Percentiles rank a stretch among this genome's conserved stretches.
These are phyloP conservation scores for Thymus mandschuricus DNA, from an alignment of 257 asterid genomes.

Conservation along the genomic window DNA sequence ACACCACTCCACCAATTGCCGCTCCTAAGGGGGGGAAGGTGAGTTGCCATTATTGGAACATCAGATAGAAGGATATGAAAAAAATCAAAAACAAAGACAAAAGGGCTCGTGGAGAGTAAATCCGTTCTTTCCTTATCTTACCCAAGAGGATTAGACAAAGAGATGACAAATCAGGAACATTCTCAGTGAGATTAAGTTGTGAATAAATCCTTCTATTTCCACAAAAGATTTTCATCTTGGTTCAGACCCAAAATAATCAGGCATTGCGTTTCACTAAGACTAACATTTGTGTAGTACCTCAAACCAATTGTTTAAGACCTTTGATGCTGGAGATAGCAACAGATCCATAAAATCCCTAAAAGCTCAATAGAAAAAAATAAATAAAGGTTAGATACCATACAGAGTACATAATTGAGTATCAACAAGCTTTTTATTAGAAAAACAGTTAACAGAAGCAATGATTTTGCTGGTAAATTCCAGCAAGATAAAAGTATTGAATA, in stretches of 20 bases:
- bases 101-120: constrained; percentile 8
- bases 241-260: not conserved
- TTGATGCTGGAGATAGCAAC: constrained; percentile 86
- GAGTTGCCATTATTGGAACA: too few relatives aligned
- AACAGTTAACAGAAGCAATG: not conserved
- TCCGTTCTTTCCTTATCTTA: constrained; percentile 6
- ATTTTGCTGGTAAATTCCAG: constrained; percentile 19
- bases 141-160: constrained; percentile 8
- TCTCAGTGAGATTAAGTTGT: not conserved
- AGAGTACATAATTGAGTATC: not conserved
- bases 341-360: constrained; percentile 92
- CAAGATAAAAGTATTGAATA: constrained; percentile 26
- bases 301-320: constrained; percentile 92
- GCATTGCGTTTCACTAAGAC: constrained; percentile 5
- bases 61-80: too few relatives aligned
- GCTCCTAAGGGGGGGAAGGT: too few relatives aligned
- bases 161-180: constrained; percentile 3
- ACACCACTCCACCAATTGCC: not conserved
- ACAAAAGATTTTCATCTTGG: constrained; percentile 6
- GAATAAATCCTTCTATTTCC: constrained; percentile 23
- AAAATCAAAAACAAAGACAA: not conserved
- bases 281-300: constrained; percentile 57
- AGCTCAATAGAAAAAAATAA: constrained; percentile 28
- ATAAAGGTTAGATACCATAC: constrained; percentile 12
- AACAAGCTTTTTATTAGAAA: constrained; percentile 8